Conservation (phyloP, 2,329 filamentous ascomycete species). For the Sporothrix globosa region DNA sequence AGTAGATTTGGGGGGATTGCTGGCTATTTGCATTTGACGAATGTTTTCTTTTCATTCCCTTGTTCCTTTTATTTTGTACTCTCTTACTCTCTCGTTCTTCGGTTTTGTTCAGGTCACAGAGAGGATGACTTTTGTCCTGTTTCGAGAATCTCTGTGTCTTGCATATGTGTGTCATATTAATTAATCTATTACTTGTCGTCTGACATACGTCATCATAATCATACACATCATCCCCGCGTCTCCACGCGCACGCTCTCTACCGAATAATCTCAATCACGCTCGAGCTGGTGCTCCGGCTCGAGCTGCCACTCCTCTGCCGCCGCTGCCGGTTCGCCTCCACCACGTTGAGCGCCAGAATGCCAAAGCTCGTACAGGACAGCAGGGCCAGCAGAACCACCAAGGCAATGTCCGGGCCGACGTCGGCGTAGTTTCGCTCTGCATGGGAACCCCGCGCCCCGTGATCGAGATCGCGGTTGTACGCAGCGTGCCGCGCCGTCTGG, state of each 20-base stretch:
- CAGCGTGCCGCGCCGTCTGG: slow-evolving; percentile 33
- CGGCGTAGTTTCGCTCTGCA: slow-evolving; percentile 18
- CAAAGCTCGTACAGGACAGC: slow-evolving; percentile 31
- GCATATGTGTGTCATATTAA: background rate
- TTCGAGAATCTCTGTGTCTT: no score
- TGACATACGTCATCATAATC: background rate
- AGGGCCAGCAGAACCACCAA: slow-evolving; percentile 31
- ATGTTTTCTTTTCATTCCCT: background rate
- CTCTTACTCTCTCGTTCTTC: background rate
- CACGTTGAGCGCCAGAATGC: slow-evolving; percentile 22
- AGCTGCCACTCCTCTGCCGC: background rate
- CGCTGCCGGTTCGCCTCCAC: slow-evolving; percentile 24
- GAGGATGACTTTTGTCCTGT: background rate
- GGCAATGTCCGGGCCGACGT: slow-evolving; percentile 31
- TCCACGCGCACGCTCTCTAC: background rate
- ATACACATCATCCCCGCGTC: background rate
- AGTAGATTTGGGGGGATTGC: background rate
- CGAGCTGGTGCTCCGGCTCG: slow-evolving; percentile 26
- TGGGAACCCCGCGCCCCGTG: no score
- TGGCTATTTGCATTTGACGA: background rate
- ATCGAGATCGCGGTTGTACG: slow-evolving; percentile 28
- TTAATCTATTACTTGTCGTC: background rate
- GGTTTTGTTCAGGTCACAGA: background rate
- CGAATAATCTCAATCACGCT: slow-evolving; percentile 36
- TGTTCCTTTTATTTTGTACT: background rate